phyloP scores from a whole-genome alignment of 2,329 filamentous ascomycete species.

The Ophiostoma sp. region DNA sequence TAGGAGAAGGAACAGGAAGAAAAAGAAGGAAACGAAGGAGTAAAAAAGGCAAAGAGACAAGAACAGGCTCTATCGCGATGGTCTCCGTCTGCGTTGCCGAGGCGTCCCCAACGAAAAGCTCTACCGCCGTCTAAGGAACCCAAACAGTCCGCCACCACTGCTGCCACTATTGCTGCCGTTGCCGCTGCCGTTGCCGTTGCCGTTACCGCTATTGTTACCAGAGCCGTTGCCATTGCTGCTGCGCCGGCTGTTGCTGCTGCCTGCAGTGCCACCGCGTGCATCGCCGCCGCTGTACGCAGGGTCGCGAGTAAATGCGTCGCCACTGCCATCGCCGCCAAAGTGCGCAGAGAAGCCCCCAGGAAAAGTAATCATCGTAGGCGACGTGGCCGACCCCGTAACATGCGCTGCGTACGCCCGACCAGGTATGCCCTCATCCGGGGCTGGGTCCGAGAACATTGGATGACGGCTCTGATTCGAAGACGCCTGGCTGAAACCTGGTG shows the following conservation, averaged over 20 bases:
- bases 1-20: background rate
- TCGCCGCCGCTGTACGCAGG: background rate
- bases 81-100: background rate
- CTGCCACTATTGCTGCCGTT: background rate
- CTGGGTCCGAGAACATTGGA: background rate
- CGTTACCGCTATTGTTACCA: background rate
- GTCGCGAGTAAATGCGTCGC: background rate
- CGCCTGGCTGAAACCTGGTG: background rate
- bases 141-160: conserved; percentile 14
- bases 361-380: background rate
- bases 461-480: background rate
- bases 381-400: background rate
- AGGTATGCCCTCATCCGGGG: background rate
- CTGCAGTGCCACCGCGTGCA: background rate
- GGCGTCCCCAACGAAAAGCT: background rate
- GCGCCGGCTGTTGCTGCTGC: background rate
- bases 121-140: conserved; percentile 6
- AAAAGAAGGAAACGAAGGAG: background rate
- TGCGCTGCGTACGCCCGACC: background rate
- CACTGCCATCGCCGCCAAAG: background rate
- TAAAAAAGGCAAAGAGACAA: background rate
- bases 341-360: background rate
- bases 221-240: background rate
- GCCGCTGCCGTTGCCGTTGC: background rate
- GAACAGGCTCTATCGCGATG: background rate